phyloP scores from a whole-genome alignment of 2,329 filamentous ascomycete species.

The Cordyceps tenuipes region DNA sequence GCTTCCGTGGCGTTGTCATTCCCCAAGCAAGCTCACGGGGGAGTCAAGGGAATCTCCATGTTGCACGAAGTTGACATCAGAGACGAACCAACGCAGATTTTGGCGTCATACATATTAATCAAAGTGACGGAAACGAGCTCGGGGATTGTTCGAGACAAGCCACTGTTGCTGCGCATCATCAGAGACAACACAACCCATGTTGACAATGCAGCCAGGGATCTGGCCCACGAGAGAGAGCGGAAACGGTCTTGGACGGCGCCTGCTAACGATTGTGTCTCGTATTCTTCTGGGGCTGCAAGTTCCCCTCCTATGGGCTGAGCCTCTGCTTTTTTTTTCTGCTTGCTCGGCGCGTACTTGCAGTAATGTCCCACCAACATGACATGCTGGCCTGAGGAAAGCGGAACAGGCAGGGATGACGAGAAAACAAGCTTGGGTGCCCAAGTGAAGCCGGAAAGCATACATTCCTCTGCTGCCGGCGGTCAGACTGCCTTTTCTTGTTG shows the following conservation, averaged over 20 bases:
- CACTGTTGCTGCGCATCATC: slow-evolving; percentile 4
- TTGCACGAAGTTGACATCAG: not conserved
- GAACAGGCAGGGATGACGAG: not conserved
- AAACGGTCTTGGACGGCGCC: too few relatives aligned
- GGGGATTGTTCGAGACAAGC: slow-evolving; percentile 1
- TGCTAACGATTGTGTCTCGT: not conserved
- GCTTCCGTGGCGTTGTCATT: not conserved
- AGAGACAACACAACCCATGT: not conserved
- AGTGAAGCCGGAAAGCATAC: not conserved
- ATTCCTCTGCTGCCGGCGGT: not conserved
- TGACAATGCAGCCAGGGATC: too few relatives aligned
- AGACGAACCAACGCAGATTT: not conserved
- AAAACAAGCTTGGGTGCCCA: not conserved
- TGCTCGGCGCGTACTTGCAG: slow-evolving; percentile 1
- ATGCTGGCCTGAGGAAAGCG: not conserved
- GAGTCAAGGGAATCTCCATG: not conserved
- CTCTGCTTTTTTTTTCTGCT: not conserved
- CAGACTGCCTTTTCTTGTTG: not conserved
- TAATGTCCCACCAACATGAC: not conserved
- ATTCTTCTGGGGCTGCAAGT: not conserved
- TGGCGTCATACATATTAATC: not conserved
- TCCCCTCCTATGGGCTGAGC: not conserved
- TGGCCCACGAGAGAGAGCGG: too few relatives aligned
- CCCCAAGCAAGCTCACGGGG: not conserved
- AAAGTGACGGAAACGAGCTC: not conserved